Percentiles rank a stretch among this genome's conserved stretches.
Conservation (phyloP, 2,329 filamentous ascomycete species). For the Cladosporium halotolerans region DNA sequence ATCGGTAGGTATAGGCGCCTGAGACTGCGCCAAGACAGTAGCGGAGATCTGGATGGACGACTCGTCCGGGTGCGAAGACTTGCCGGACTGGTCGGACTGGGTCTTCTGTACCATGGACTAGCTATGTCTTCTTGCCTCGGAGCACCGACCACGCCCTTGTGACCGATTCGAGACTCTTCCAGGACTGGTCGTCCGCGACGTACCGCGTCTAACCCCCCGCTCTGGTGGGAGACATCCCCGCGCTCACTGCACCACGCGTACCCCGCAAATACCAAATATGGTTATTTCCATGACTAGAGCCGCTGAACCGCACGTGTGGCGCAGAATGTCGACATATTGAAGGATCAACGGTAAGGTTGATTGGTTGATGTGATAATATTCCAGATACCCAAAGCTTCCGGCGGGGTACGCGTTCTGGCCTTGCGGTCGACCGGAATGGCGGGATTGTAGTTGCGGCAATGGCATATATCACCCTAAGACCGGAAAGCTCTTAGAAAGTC, state of each 20-base stretch:
- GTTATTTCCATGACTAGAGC: constrained; percentile 9
- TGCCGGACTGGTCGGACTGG: too few relatives aligned
- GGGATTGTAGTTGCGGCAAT: neutral
- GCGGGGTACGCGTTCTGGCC: constrained; percentile 9
- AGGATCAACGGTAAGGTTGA: neutral
- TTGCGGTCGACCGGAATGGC: constrained; percentile 9
- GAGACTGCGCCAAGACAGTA: too few relatives aligned
- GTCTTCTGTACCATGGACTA: too few relatives aligned
- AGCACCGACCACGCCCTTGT: too few relatives aligned
- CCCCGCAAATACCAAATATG: constrained; percentile 4
- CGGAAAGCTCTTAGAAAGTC: too few relatives aligned
- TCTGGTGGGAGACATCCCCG: neutral
- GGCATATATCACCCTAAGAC: constrained; percentile 1
- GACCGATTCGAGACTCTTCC: too few relatives aligned
- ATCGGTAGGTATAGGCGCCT: too few relatives aligned
- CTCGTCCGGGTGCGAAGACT: too few relatives aligned
- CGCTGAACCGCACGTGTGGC: neutral
- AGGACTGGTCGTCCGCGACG: too few relatives aligned
- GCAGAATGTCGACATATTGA: neutral
- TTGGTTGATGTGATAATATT: neutral
- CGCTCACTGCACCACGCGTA: neutral
- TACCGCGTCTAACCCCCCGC: too few relatives aligned
- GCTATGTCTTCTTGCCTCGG: too few relatives aligned
- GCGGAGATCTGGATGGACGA: too few relatives aligned
- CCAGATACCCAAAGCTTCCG: neutral